Percentiles rank a stretch among this genome's conserved stretches.
These are phyloP conservation scores for Furcasterigmium sp. DNA, from an alignment of 2,329 filamentous ascomycete species.

Conservation along the genomic window DNA sequence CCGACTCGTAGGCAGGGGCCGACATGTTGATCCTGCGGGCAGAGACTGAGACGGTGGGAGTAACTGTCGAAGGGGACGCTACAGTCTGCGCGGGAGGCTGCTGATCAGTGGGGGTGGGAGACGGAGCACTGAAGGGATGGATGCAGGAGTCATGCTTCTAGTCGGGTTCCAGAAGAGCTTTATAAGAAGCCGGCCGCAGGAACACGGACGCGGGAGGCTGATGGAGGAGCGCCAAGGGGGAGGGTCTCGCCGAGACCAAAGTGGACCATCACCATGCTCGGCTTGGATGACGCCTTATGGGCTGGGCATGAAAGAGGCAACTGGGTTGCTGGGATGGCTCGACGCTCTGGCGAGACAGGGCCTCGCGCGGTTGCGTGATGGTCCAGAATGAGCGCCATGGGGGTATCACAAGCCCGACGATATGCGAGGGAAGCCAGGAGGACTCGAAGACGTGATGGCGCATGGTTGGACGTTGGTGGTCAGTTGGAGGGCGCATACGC, in stretches of 20 bases:
- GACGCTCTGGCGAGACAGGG: neutral
- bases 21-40: neutral
- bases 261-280: neutral
- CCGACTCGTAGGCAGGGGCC: neutral
- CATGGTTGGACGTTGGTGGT: neutral
- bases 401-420: neutral
- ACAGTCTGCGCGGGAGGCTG: too few relatives aligned
- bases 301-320: neutral
- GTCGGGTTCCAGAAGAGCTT: conserved; percentile 1
- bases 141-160: neutral
- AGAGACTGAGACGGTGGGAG: neutral
- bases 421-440: neutral
- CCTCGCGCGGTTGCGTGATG: neutral
- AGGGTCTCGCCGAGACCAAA: neutral
- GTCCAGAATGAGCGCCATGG: neutral
- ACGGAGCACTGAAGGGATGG: too few relatives aligned
- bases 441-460: neutral
- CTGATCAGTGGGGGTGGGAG: too few relatives aligned
- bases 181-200: too few relatives aligned
- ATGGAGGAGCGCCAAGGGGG: too few relatives aligned
- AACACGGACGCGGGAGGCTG: too few relatives aligned
- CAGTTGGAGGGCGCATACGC: neutral
- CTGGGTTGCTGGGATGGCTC: neutral
- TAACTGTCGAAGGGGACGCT: too few relatives aligned
- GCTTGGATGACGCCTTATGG: neutral